These are phyloP conservation scores for Hypholoma fasciculare DNA, from an alignment of 768 basidiomycete species.

Conservation along the genomic window DNA sequence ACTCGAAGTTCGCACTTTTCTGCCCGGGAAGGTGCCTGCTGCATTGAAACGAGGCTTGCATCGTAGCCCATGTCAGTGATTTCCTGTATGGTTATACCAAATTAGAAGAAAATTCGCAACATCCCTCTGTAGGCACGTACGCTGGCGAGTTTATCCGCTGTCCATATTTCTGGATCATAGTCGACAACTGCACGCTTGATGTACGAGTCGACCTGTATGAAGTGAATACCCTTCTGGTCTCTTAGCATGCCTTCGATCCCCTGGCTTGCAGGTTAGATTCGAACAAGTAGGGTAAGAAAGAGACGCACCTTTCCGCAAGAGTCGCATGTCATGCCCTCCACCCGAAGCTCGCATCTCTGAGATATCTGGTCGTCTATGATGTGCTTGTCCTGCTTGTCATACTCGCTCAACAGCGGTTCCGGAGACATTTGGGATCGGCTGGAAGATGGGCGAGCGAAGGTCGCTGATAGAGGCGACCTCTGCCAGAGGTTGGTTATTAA, in stretches of 20 bases:
- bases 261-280: conserved; percentile 31
- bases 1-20: conserved; percentile 78
- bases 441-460: not conserved
- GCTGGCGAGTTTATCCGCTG: conserved; percentile 70
- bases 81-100: not conserved
- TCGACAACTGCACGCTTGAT: conserved; percentile 92
- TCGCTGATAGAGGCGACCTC: not conserved
- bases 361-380: conserved; percentile 8
- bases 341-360: conserved; percentile 73
- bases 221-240: conserved; percentile 80
- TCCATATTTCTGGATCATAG: conserved; percentile 83
- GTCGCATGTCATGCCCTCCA: conserved; percentile 92
- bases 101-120: too few relatives aligned
- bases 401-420: not conserved
- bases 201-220: conserved; percentile 90
- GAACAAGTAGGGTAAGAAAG: not conserved
- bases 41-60: not conserved
- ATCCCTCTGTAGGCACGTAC: conserved; percentile 41
- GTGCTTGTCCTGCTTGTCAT: not conserved
- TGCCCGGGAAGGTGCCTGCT: conserved; percentile 7
- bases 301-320: conserved; percentile 79
- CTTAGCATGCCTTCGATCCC: conserved; percentile 85
- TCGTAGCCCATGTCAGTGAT: conserved; percentile 4
- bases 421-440: not conserved
- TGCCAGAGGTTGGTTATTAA: not conserved